Evolutionary conservation across 352 stramenopile species (phyloP).

Genomic region (Thalassiosira pacifica): DNA sequence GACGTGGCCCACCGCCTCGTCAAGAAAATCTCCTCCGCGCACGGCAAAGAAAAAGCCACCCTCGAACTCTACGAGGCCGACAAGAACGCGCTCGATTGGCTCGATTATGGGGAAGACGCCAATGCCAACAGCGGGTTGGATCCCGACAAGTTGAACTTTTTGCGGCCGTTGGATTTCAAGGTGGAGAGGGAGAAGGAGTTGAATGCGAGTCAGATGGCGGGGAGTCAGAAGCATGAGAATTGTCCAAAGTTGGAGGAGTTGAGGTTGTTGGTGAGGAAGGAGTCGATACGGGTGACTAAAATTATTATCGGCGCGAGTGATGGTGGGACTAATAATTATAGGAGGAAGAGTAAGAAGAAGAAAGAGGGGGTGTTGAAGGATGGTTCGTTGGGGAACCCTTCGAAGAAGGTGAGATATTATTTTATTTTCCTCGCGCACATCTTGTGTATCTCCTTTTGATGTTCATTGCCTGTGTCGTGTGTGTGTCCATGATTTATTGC

Average conservation of each 20-base stretch:
- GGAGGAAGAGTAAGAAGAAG: slow-evolving; percentile 19
- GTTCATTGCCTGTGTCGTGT: too few relatives aligned
- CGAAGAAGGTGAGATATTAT: slow-evolving; percentile 13
- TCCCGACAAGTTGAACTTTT: slow-evolving; percentile 33
- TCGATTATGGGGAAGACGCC: slow-evolving; percentile 1
- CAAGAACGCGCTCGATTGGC: slow-evolving; percentile 1
- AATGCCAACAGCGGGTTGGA: background rate
- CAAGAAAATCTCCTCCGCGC: background rate
- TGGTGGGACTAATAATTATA: slow-evolving; percentile 14
- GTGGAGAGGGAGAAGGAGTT: slow-evolving; percentile 26
- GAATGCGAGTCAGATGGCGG: background rate
- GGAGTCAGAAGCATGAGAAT: background rate
- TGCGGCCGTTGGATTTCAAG: background rate
- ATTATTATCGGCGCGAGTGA: slow-evolving; percentile 13
- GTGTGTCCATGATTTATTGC: too few relatives aligned
- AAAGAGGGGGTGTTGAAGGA: background rate
- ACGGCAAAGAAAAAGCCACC: background rate
- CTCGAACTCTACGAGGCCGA: background rate
- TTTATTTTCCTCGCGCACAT: too few relatives aligned
- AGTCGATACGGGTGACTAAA: slow-evolving; percentile 34
- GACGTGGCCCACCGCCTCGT: slow-evolving; percentile 34
- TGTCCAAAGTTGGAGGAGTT: slow-evolving; percentile 17
- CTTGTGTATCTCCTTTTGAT: too few relatives aligned
- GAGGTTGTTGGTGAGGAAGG: slow-evolving; percentile 25
- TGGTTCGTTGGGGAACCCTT: background rate